Evolutionary conservation across 73 alveolate species (phyloP).

Genomic region (Paramecium primaurelia): DNA sequence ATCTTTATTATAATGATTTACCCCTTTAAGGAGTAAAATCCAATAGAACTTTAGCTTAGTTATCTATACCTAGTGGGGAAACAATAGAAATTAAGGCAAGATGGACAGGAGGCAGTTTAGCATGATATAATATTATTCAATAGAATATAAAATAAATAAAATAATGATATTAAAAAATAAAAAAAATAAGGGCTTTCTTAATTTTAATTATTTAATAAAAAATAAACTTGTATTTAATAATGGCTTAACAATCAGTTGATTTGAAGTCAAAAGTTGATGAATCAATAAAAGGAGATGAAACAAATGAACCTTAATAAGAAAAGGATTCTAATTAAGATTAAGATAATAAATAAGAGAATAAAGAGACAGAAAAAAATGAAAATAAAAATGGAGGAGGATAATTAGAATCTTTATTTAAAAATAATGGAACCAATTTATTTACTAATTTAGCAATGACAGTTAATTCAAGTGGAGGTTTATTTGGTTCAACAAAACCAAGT

Average conservation of each 20-base stretch:
- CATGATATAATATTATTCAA: not conserved
- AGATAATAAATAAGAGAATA: not conserved
- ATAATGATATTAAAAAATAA: not conserved
- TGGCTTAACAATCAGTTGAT: not conserved
- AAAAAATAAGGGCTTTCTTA: not conserved
- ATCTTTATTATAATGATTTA: not conserved
- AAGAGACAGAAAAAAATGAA: not conserved
- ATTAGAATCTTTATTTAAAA: not conserved
- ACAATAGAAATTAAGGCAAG: not conserved
- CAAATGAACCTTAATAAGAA: not conserved
- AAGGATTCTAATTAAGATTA: not conserved
- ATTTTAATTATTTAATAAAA: not conserved
- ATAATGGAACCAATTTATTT: not conserved
- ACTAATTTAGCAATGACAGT: not conserved
- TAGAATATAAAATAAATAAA: not conserved
- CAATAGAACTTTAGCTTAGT: not conserved
- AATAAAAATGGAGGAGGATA: not conserved
- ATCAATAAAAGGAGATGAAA: not conserved
- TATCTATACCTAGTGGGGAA: not conserved
- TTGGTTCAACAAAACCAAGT: not conserved
- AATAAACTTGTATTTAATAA: not conserved
- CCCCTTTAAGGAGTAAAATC: not conserved
- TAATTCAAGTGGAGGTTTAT: not conserved
- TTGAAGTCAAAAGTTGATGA: not conserved
- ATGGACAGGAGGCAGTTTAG: not conserved